These are phyloP conservation scores for Coccinonectria pachysandricola DNA, from an alignment of 2,329 filamentous ascomycete genomes.

Conservation along the genomic window DNA sequence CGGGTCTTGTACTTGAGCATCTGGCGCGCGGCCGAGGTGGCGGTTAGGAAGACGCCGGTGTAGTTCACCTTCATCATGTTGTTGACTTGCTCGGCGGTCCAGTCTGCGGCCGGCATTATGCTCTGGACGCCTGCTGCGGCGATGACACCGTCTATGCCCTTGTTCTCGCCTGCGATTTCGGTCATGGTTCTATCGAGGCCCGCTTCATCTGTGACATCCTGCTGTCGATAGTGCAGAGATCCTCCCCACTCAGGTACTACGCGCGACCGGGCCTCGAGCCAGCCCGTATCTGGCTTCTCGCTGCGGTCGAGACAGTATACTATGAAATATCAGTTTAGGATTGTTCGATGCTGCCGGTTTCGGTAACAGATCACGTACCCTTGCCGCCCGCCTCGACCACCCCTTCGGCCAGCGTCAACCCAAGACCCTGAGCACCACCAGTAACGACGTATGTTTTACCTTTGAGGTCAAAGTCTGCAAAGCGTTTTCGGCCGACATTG, in stretches of 20 bases:
- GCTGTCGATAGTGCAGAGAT: conserved; percentile 53
- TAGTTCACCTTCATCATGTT: conserved; percentile 62
- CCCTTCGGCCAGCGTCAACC: conserved; percentile 63
- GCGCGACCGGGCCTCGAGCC: conserved; percentile 47
- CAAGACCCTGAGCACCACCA: conserved; percentile 61
- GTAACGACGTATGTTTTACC: conserved; percentile 61
- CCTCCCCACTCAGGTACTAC: conserved; percentile 56
- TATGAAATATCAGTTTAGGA: no score
- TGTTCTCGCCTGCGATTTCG: conserved; percentile 49
- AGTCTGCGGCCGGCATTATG: conserved; percentile 57
- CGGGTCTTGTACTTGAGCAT: conserved; percentile 40
- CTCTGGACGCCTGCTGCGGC: conserved; percentile 61
- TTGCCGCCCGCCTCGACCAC: conserved; percentile 65
- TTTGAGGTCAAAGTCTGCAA: conserved; percentile 61
- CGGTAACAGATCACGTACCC: no score
- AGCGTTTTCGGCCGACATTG: conserved; percentile 23
- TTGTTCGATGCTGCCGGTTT: no score
- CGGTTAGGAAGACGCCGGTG: conserved; percentile 35
- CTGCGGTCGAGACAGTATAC: conserved; percentile 49
- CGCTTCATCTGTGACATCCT: conserved; percentile 55
- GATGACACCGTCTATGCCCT: conserved; percentile 57
- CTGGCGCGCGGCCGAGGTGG: conserved; percentile 40
- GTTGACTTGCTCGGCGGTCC: conserved; percentile 44
- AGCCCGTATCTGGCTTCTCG: conserved; percentile 42
- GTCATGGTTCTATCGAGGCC: conserved; percentile 47